Evolutionary conservation across 495 filamentous ascomycete species (phyloP).

Genomic region (Oidiodendron maius): DNA sequence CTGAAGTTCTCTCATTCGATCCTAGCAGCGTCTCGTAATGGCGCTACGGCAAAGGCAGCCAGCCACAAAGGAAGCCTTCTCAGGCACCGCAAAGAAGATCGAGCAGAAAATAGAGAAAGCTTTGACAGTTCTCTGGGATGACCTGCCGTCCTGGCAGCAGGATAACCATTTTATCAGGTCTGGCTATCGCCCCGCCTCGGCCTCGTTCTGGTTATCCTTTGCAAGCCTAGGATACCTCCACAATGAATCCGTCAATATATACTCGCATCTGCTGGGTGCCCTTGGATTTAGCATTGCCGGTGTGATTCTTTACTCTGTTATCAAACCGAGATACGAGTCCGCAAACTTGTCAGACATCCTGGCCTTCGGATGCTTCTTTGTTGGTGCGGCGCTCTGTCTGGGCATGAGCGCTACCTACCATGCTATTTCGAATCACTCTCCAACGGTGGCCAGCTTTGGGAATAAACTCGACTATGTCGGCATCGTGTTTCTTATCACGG

Average conservation of each 20-base stretch:
- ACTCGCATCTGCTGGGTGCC: slow-evolving; percentile 72
- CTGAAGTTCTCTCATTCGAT: background rate
- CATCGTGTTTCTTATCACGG: slow-evolving; percentile 83
- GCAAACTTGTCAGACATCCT: slow-evolving; percentile 59
- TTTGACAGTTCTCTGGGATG: slow-evolving; percentile 49
- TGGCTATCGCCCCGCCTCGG: slow-evolving; percentile 65
- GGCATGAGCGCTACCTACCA: slow-evolving; percentile 83
- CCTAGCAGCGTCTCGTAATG: no score
- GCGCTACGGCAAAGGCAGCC: slow-evolving; percentile 12
- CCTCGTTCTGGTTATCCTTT: slow-evolving; percentile 58
- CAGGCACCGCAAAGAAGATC: slow-evolving; percentile 11
- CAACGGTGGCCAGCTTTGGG: slow-evolving; percentile 47
- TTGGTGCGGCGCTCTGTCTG: slow-evolving; percentile 67
- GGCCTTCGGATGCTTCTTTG: slow-evolving; percentile 75
- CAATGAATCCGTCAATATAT: slow-evolving; percentile 96
- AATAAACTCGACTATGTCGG: slow-evolving; percentile 86
- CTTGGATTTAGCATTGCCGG: slow-evolving; percentile 37
- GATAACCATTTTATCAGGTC: slow-evolving; percentile 72
- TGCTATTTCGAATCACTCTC: slow-evolving; percentile 63
- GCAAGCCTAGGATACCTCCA: slow-evolving; percentile 69
- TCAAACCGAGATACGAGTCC: slow-evolving; percentile 61
- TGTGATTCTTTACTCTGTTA: slow-evolving; percentile 35
- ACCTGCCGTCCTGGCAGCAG: slow-evolving; percentile 62
- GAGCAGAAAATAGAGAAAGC: slow-evolving; percentile 19
- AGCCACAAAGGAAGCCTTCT: slow-evolving; percentile 9